Evolutionary conservation across 345 rosid species (phyloP), one percentile per base, ranked within the genome.

Genomic region (Nephelium lappaceum): DNA sequence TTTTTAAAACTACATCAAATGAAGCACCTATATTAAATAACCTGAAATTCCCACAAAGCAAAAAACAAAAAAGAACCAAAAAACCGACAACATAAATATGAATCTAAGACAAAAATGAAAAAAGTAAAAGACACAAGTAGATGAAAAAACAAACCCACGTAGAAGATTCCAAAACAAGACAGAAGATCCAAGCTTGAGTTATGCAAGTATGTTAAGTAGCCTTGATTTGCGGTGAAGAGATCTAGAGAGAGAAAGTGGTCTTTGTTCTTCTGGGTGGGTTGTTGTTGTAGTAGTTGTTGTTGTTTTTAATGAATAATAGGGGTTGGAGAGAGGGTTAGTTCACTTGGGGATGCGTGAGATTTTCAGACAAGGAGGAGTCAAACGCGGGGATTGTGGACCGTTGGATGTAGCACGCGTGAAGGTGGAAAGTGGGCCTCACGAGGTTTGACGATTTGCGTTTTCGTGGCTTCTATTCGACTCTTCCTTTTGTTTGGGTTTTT

Each of bases 331-430:
- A 8, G 12, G 6, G 64, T 19, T n/a, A 11, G 41, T 36, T 63
- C 25, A 64, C 64, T 73, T 5, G 82, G 80, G 80, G 83, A 79
- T 71, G 27, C 76, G 93, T 83, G 90, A 78, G 18, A 31, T 65
- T 74, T 65, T 66, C 42, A 70, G 83, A 84, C 86, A 82, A 73
- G 76, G 71, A 55, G 74, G 85, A 85, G 91, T 81, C 85, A 85
- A 87, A 87, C 43, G 81, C 68, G 81, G 87, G 70, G 71, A 61
- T 61, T 68, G 1, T 58, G 77, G 53, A 51, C 80, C 80, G 81
- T 84, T 39, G 55, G 84, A 84, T 84, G 45, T n/a, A 66, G 72
- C 78, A 76, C 78, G 72, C 78, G 78, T 75, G 78, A 75, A 64
- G 45, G 78, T 18, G 70, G 31, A 64, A 67, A 47, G 78, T 47